Base-by-base conservation (phyloP, 2,329 filamentous ascomycete species). In the Aspergillus aculeatinus region DNA sequence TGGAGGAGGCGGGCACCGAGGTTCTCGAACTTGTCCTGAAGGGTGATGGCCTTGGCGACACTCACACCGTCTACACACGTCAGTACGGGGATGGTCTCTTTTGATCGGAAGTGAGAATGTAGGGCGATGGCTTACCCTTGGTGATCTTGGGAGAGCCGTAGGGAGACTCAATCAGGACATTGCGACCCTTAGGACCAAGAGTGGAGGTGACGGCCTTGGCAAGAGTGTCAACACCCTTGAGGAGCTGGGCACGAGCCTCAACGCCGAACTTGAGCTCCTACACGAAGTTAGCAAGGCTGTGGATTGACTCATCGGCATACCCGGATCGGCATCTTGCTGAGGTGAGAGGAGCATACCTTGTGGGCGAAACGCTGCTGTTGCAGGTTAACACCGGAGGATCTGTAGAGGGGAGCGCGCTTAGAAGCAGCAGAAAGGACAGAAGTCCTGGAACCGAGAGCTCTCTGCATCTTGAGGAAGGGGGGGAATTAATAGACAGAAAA, bases 1-100 rank as follows among this genome's bases (percentile, higher is more conserved):
- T 98, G 93, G 70, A 99, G 87, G 68, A 99, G 88, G 76, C 91
- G 90, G 73, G 95, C 95, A 78, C 95, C 95, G 71, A 99, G 91
- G 85, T 99, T 99, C 84, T 99, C 95, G 80, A 97, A 99, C 83
- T 98, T 98, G 86, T 99, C 95, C 85, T 99, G 88, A 68, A 99
- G 87, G 66, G 86, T 87, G 74, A 99, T 90, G 65, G 94, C 92
- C 82, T 89, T 94, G 70, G 91, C 91, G 71, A 95, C 91, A 70
- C 90, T 93, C 51, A 95, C 91, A 87, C 91, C 91, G 80, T 95
- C 90, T 93, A 65, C 55, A 57, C 9, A 25, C 58, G 64, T 74
- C 66, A 74, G 70, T 64, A 60, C 47, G 7, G 2, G 29, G 35
- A 52, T 54, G 2, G 19, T 47, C 44, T 21, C 44, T 29, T n/a